Evolutionary conservation across 2,329 filamentous ascomycete species (phyloP).

Genomic region (Ascomycota sp.): DNA sequence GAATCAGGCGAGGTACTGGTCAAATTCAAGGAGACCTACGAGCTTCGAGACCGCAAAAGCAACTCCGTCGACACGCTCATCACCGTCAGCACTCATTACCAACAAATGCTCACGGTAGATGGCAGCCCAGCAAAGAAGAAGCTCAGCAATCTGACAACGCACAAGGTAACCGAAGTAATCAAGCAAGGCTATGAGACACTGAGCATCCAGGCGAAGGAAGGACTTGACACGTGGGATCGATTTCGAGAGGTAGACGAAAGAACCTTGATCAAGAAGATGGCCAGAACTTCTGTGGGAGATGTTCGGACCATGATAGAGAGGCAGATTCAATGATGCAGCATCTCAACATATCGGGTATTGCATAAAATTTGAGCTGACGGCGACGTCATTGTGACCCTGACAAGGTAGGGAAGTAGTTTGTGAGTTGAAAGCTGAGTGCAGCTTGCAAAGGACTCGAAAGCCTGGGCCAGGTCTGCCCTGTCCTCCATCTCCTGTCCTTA

Average conservation of each 20-base stretch:
- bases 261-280: conserved; percentile 68
- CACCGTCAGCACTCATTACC: conserved; percentile 69
- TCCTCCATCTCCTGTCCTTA: too few relatives aligned
- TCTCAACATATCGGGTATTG: too few relatives aligned
- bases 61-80: conserved; percentile 72
- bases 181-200: conserved; percentile 92
- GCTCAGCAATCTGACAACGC: conserved; percentile 54
- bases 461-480: too few relatives aligned
- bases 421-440: too few relatives aligned
- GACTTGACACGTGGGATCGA: conserved; percentile 64
- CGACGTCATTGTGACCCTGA: too few relatives aligned
- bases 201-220: conserved; percentile 76
- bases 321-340: conserved; percentile 4
- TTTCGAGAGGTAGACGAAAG: conserved; percentile 80
- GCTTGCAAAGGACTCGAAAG: too few relatives aligned
- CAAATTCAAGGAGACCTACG: conserved; percentile 66
- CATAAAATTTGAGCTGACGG: too few relatives aligned
- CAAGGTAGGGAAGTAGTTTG: too few relatives aligned
- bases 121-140: conserved; percentile 17
- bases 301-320: conserved; percentile 29
- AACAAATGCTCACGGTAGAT: conserved; percentile 50
- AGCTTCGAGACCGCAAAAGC: conserved; percentile 31
- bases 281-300: conserved; percentile 51
- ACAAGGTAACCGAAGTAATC: conserved; percentile 76
- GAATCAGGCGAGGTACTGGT: conserved; percentile 68